A percentile compares a stretch with the other conserved stretches of the same genome.
phyloP scores from a whole-genome alignment of 305 asterid species.

The Fraxinus nigra region DNA sequence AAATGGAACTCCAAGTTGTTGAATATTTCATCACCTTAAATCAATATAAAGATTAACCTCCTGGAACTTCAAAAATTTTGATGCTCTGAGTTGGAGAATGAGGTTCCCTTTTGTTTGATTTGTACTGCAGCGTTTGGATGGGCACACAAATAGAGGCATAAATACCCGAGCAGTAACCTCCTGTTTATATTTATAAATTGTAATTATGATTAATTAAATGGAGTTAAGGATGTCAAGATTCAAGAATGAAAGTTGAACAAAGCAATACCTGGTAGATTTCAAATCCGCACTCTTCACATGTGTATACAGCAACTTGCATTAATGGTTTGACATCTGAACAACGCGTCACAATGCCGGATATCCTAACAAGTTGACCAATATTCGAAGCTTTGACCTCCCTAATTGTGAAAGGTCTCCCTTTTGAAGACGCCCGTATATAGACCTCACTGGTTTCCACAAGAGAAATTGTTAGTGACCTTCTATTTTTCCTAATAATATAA shows the following conservation, averaged over 20 bases:
- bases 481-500: not conserved
- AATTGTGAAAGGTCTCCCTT: conserved; percentile 82
- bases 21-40: conserved; percentile 13
- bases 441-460: conserved; percentile 68
- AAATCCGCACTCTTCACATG: conserved; percentile 96
- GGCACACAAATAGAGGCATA: conserved; percentile 93
- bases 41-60: conserved; percentile 46
- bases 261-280: conserved; percentile 87
- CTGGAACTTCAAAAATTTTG: conserved; percentile 90
- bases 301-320: conserved; percentile 97
- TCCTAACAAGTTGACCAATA: conserved; percentile 89
- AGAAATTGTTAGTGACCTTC: conserved; percentile 17
- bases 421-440: conserved; percentile 75
- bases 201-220: not conserved
- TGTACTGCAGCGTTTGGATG: conserved; percentile 59
- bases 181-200: conserved; percentile 37
- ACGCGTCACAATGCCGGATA: conserved; percentile 92
- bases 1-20: conserved; percentile 2
- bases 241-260: conserved; percentile 6
- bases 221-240: not conserved
- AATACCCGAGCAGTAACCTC: conserved; percentile 87
- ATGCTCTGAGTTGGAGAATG: conserved; percentile 85
- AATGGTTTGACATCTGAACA: conserved; percentile 95
- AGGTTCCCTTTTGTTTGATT: conserved; percentile 82
- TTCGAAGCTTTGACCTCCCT: conserved; percentile 93